A percentile compares a stretch with the other conserved stretches of the same genome.
Evolutionary conservation across 202 grass and related monocot species (phyloP).

Genomic region (Alloteropsis angusta): DNA sequence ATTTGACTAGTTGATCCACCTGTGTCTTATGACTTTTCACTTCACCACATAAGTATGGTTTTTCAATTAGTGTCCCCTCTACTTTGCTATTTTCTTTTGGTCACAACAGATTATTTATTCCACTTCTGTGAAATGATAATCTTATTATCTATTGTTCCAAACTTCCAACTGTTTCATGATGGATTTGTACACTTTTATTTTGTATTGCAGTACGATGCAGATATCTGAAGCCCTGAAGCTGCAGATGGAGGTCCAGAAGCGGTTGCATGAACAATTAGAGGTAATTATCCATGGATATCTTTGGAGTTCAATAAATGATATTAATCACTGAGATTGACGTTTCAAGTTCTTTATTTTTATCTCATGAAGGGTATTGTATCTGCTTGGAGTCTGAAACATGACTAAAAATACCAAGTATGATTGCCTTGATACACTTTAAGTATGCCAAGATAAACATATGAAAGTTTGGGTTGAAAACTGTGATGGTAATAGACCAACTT

Average conservation of each 20-base stretch:
- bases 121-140: neutral
- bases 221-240: slow-evolving; percentile 82
- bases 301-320: neutral
- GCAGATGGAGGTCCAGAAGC: slow-evolving; percentile 86
- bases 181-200: neutral
- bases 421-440: too few species aligned
- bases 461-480: too few species aligned
- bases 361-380: too few species aligned
- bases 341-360: neutral
- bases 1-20: neutral
- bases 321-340: neutral
- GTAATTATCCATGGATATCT: neutral
- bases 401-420: too few species aligned
- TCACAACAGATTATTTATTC: neutral
- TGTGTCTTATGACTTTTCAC: neutral
- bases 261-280: slow-evolving; percentile 60
- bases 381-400: too few species aligned
- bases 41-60: neutral
- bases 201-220: slow-evolving; percentile 51
- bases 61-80: neutral
- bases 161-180: neutral
- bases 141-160: neutral
- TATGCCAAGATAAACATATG: too few species aligned
- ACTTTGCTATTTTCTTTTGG: neutral
- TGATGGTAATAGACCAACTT: too few species aligned